These are phyloP conservation scores for Penicillium hesseltinei DNA, from an alignment of 2,329 filamentous ascomycete genomes.

Conservation along the genomic window DNA sequence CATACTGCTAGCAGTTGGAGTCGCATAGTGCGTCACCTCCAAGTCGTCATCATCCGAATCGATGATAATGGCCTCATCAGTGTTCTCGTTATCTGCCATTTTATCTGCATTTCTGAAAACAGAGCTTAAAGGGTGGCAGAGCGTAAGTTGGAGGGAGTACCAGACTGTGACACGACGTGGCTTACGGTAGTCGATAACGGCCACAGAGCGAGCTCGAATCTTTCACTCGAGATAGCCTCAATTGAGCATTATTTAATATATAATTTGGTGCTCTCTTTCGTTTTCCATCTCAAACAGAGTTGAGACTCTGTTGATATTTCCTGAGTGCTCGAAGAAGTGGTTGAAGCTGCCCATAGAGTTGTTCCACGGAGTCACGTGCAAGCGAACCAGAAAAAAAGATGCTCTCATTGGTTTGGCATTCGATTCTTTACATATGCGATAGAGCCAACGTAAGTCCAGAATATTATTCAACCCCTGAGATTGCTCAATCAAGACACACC, in stretches of 20 bases:
- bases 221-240: not conserved
- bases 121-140: not conserved
- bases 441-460: slow-evolving; percentile 1
- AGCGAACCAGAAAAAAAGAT: slow-evolving; percentile 10
- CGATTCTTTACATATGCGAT: not conserved
- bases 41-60: slow-evolving; percentile 45
- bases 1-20: slow-evolving; percentile 14
- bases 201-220: not conserved
- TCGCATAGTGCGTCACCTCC: slow-evolving; percentile 37
- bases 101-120: slow-evolving; percentile 12
- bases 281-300: too few relatives aligned
- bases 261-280: not conserved
- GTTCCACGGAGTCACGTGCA: not conserved
- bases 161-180: not conserved
- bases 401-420: not conserved
- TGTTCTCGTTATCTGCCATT: slow-evolving; percentile 11
- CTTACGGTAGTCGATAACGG: not conserved
- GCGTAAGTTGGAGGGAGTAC: not conserved
- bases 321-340: not conserved
- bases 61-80: slow-evolving; percentile 28
- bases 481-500: not conserved
- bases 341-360: not conserved
- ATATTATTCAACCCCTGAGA: not conserved
- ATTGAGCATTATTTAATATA: not conserved
- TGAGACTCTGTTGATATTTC: not conserved